phyloP scores from a whole-genome alignment of 495 filamentous ascomycete species.

The Aspergillus wentii region DNA sequence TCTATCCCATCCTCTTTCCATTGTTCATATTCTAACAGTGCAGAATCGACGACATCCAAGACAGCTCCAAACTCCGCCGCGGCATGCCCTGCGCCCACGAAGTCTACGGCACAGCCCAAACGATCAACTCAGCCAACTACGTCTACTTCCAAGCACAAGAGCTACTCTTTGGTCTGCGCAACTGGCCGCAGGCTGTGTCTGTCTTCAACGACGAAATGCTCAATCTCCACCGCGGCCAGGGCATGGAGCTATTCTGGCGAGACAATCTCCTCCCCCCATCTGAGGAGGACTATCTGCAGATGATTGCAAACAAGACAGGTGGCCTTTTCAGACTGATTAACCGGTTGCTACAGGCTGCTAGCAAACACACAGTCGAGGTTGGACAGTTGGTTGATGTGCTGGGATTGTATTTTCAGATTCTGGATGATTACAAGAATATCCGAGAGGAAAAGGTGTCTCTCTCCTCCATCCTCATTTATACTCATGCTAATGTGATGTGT shows the following conservation, averaged over 20 bases:
- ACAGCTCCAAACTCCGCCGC: constrained; percentile 69
- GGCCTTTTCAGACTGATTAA: constrained; percentile 82
- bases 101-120: constrained; percentile 85
- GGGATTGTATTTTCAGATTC: constrained; percentile 83
- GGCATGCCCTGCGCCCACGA: constrained; percentile 81
- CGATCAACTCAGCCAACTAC: constrained; percentile 94
- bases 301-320: constrained; percentile 92
- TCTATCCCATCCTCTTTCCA: too few relatives aligned
- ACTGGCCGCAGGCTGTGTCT: constrained; percentile 46
- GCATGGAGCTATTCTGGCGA: constrained; percentile 92
- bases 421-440: constrained; percentile 86
- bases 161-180: constrained; percentile 59
- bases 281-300: constrained; percentile 87
- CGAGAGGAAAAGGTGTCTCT: too few relatives aligned
- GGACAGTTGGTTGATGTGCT: constrained; percentile 75
- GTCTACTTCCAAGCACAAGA: constrained; percentile 77
- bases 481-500: too few relatives aligned
- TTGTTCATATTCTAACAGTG: too few relatives aligned
- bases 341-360: constrained; percentile 79
- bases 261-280: constrained; percentile 77
- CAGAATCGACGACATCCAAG: constrained; percentile 80
- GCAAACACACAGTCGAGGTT: constrained; percentile 48
- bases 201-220: constrained; percentile 78
- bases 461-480: too few relatives aligned
- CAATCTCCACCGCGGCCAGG: constrained; percentile 83